Conservation (phyloP, 139 green algal species). For the Deuterostichococcus epilithicus region DNA sequence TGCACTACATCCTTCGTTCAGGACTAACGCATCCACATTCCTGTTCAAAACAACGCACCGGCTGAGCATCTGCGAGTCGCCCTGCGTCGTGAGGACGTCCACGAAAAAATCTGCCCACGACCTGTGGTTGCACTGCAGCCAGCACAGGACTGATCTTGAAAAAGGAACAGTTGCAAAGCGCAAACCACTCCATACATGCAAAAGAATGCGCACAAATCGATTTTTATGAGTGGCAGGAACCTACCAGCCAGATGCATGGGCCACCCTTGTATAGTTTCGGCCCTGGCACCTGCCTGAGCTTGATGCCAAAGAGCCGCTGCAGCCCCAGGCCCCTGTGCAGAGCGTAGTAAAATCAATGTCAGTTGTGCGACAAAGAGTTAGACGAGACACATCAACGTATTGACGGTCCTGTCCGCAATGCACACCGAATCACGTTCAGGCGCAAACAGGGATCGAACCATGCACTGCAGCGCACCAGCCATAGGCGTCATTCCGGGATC, state of each 20-base stretch:
- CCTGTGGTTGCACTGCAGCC: conserved; percentile 80
- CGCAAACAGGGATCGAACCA: no score
- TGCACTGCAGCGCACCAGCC: conserved; percentile 38
- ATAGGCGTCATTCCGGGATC: conserved; percentile 52
- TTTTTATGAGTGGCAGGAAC: neutral
- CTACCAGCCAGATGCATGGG: conserved; percentile 59
- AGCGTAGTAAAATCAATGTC: no score
- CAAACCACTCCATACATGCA: neutral
- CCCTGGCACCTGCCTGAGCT: conserved; percentile 29
- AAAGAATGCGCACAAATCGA: neutral
- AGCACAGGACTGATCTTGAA: no score
- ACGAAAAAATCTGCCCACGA: conserved; percentile 91
- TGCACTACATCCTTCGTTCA: no score
- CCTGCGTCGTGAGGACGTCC: conserved; percentile 76
- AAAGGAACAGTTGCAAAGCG: no score
- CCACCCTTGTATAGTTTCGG: conserved; percentile 42
- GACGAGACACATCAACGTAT: no score
- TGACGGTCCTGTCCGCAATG: no score
- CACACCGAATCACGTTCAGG: no score
- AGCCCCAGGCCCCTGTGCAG: conserved; percentile 39
- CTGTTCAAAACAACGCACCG: conserved; percentile 31
- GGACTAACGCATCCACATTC: no score
- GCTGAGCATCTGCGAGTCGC: conserved; percentile 68
- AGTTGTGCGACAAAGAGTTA: no score
- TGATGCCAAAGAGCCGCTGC: conserved; percentile 33